These are phyloP conservation scores for Akebia trifoliata DNA, from an alignment of 164 flowering plant species.

Conservation along the genomic window DNA sequence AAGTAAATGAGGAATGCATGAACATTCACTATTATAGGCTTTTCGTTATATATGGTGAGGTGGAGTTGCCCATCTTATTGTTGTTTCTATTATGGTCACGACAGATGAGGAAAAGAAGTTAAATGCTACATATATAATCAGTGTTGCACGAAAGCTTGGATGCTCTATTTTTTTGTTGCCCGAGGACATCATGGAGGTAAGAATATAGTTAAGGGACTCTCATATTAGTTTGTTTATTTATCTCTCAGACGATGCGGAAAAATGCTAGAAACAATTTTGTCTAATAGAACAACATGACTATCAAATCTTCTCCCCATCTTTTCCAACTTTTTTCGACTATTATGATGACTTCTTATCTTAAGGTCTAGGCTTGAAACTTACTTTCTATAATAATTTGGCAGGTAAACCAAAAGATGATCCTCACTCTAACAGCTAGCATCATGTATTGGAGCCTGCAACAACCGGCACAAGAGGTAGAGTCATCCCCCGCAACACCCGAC, in stretches of 20 bases:
- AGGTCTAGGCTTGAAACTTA: neutral
- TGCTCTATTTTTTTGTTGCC: slow-evolving; percentile 91
- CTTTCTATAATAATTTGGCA: slow-evolving; percentile 20
- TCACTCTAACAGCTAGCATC: slow-evolving; percentile 71
- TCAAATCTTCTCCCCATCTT: too few relatives aligned
- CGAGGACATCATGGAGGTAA: slow-evolving; percentile 93
- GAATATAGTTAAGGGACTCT: neutral
- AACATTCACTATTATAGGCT: neutral
- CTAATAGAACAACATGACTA: too few relatives aligned
- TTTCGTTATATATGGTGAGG: neutral
- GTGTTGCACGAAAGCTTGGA: slow-evolving; percentile 92
- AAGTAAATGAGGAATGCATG: neutral
- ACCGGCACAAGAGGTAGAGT: slow-evolving; percentile 34
- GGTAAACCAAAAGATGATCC: slow-evolving; percentile 93
- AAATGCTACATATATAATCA: slow-evolving; percentile 89
- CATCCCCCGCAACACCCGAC: slow-evolving; percentile 19
- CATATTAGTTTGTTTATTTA: too few relatives aligned
- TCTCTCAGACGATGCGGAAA: too few relatives aligned
- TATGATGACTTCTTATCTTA: too few relatives aligned
- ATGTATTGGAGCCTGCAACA: slow-evolving; percentile 90
- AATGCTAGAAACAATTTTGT: too few relatives aligned
- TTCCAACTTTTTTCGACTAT: too few relatives aligned
- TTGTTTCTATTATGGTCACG: slow-evolving; percentile 3
- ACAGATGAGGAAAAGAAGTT: slow-evolving; percentile 82
- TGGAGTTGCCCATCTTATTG: neutral